Conservation (phyloP, 2,329 filamentous ascomycete species). For the Nemania sp. region DNA sequence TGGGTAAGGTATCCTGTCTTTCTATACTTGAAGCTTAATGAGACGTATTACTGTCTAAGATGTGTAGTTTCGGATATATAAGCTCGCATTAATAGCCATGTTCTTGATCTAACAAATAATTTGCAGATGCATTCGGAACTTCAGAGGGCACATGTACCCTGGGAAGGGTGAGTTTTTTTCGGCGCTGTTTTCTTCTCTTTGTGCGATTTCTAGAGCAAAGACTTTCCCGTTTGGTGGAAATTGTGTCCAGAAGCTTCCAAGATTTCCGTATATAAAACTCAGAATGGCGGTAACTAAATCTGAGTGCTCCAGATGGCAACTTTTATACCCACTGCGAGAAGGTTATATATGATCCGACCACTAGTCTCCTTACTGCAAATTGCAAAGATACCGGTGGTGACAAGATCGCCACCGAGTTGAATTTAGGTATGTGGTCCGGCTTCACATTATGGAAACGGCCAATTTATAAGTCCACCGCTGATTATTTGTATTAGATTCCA, state of each 20-base stretch:
- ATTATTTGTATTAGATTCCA: slow-evolving; percentile 3
- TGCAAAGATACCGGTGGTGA: background rate
- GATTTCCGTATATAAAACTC: background rate
- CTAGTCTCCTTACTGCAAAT: background rate
- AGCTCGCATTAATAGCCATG: background rate
- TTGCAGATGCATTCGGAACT: slow-evolving; percentile 5
- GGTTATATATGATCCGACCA: background rate
- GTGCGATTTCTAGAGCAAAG: background rate
- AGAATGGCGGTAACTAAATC: background rate
- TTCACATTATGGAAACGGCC: slow-evolving; percentile 1
- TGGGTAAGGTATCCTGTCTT: background rate
- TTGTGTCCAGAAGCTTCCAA: background rate
- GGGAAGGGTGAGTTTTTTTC: background rate
- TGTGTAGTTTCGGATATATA: background rate
- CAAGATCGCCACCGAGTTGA: background rate
- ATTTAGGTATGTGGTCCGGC: background rate
- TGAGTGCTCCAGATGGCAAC: background rate
- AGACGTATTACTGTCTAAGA: background rate
- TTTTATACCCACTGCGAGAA: background rate
- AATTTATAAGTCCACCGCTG: background rate
- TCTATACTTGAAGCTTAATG: background rate
- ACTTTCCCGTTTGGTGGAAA: background rate
- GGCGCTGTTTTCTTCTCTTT: slow-evolving; percentile 1
- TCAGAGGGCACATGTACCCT: background rate
- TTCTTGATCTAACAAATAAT: background rate